Base-by-base conservation (phyloP, 148 eudicot species). In the Dysphania ambrosioides region DNA sequence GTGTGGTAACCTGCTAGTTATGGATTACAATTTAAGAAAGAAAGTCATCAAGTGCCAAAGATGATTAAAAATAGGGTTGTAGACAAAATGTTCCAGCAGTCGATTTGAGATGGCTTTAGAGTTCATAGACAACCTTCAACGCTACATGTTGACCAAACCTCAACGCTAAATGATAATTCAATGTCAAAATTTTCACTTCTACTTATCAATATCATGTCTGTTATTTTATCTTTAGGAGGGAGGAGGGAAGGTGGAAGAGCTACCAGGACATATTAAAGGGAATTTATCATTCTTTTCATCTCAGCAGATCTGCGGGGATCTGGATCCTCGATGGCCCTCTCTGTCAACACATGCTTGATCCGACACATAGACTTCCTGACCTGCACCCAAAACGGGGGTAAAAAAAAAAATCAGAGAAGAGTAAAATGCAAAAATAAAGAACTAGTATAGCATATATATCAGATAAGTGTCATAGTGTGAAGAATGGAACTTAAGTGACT, bases 311-410 rank as follows among this genome's bases (percentile, higher is more conserved):
- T 87, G 76, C 97, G 82, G 32, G 94, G 83, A 85, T 93, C 98
- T 13, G 97, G 79, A 66, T 93, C 97, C 70, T 84, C 92, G 47
- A 93, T 93, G 29, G 97, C 94, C 78, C 97, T 89, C 81, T 93
- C 97, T 3, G 94, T 93, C 57, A 93, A 80, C 15, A 89, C 97
- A 38, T 93, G 97, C 79, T 93, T 93, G 85, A 93, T 88, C 71
- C 91, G 82, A 67, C 94, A 89, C 97, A 89, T 93, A 42, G 98
- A 88, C 75, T 88, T 93, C 81, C 86, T 83, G 8, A 91, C 98
- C 97, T 90, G 82, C 73, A 74, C 40, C 71, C 56, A 42, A 10
- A n/a, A 70, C 58, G 2, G 35, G 44, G 42, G 11, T 4, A 31
- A 35, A 12, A 11, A 31, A 35, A 12, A 11, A 58, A 5, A 24